Evolutionary conservation across 768 basidiomycete species (phyloP).

Genomic region (Tylopilus rubrobrunneus): DNA sequence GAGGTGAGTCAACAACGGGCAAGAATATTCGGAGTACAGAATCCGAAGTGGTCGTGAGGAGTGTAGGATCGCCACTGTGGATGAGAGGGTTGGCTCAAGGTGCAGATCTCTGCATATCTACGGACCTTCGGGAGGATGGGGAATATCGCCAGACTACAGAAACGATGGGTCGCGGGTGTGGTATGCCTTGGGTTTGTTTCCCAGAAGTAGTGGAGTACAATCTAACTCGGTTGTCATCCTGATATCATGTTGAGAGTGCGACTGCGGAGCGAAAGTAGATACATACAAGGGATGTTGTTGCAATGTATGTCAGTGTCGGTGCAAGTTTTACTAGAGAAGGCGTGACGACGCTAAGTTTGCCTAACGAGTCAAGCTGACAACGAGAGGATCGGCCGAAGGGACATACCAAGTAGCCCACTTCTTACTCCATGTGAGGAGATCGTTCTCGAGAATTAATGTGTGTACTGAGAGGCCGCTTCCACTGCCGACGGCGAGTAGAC

Average conservation of each 20-base stretch:
- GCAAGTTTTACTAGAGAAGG: slow-evolving; percentile 59
- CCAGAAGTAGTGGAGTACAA: slow-evolving; percentile 74
- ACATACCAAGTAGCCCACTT: slow-evolving; percentile 71
- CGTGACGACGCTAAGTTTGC: slow-evolving; percentile 39
- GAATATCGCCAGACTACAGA: slow-evolving; percentile 71
- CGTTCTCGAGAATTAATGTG: slow-evolving; percentile 74
- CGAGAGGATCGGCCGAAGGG: background rate
- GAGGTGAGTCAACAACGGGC: slow-evolving; percentile 83
- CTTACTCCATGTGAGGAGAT: slow-evolving; percentile 76
- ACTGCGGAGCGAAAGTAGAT: background rate
- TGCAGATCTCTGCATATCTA: slow-evolving; percentile 11
- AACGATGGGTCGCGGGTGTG: slow-evolving; percentile 70
- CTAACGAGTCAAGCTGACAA: slow-evolving; percentile 10
- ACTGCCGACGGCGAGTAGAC: slow-evolving; percentile 70
- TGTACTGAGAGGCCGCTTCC: slow-evolving; percentile 62
- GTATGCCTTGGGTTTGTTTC: slow-evolving; percentile 60
- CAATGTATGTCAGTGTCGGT: slow-evolving; percentile 75
- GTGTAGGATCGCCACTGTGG: slow-evolving; percentile 64
- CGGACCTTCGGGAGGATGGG: slow-evolving; percentile 62
- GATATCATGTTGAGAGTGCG: slow-evolving; percentile 8
- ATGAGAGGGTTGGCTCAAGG: slow-evolving; percentile 5
- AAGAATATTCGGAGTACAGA: slow-evolving; percentile 80
- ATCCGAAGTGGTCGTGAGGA: slow-evolving; percentile 83
- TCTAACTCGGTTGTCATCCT: slow-evolving; percentile 59
- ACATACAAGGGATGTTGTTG: slow-evolving; percentile 56